Conservation (phyloP, 768 basidiomycete species). For the Trametes cingulata region DNA sequence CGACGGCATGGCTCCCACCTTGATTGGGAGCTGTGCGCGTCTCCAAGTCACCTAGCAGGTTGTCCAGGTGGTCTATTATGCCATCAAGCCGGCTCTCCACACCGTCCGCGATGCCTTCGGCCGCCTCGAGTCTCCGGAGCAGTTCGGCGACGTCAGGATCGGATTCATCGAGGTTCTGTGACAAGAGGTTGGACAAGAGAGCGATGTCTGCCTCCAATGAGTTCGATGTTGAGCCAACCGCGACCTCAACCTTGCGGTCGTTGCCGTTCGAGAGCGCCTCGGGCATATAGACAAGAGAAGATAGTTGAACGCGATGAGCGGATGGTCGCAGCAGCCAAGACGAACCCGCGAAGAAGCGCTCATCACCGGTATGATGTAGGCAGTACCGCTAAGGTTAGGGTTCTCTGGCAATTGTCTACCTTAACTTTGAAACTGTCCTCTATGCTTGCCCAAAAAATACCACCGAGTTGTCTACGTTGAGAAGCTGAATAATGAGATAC, state of each 20-base stretch:
- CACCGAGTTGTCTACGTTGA: too few species aligned
- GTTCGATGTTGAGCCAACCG: not conserved
- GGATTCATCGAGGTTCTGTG: constrained; percentile 28
- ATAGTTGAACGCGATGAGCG: not conserved
- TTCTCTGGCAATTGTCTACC: too few species aligned
- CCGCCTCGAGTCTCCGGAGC: constrained; percentile 54
- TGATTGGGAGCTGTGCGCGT: not conserved
- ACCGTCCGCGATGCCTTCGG: constrained; percentile 58
- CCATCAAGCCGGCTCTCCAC: constrained; percentile 65
- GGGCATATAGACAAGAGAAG: not conserved
- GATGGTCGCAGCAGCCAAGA: not conserved
- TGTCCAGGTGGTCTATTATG: constrained; percentile 59
- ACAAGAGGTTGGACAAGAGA: constrained; percentile 35
- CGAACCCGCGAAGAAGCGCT: too few species aligned
- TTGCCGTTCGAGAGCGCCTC: not conserved
- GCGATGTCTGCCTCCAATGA: constrained; percentile 41
- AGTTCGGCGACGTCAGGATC: constrained; percentile 55
- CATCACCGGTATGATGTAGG: too few species aligned
- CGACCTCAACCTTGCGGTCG: not conserved
- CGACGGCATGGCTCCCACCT: not conserved
- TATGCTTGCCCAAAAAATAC: too few species aligned
- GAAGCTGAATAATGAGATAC: too few species aligned
- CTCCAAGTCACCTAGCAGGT: constrained; percentile 49
- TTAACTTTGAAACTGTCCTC: too few species aligned
- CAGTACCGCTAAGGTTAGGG: too few species aligned